Base-by-base conservation (phyloP, 2,329 filamentous ascomycete genomes). In the Colletotrichum sp. region DNA sequence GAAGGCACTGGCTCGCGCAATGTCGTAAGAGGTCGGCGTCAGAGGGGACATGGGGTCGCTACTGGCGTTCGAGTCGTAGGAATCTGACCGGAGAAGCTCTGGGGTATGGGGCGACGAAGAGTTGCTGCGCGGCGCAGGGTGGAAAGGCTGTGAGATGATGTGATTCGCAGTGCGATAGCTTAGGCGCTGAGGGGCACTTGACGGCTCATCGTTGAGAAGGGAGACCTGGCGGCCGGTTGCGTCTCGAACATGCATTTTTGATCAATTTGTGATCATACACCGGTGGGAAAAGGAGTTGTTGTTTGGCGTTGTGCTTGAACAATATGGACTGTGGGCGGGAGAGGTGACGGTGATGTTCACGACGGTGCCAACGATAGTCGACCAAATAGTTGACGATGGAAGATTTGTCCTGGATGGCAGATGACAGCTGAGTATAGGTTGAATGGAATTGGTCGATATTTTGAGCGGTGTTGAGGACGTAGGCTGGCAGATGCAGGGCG, bases 61-160 rank as follows among this genome's bases (percentile, higher is more conserved):
- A 75, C 89, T 91, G 78, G 86, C 86, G 77, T 90, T 89, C 13
- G 91, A 93, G 80, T 93, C 91, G 82, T 91, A 92, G 1, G 91
- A 93, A 78, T 92, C 86, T 68, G 91, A 91, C 58, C 91, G 89
- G 66, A 90, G 83, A n/a, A 93, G 87, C 79, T 90, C 89, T 34
- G 91, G 91, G 1, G 89, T 90, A 78, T 87, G 86, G 65, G 88
- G 86, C 24, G 88, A 88, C 6, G 87, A 87, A 5, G 88, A 88
- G 77, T 84, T 86, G 55, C 82, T 81, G 68, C 86, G 82, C 18
- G 84, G 79, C 30, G 83, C 80, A 21, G 80, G 79, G 74, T 84
- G 80, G 79, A 85, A 86, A 18, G 83, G 80, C 61, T 81, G 82
- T 32, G 80, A 78, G 63, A 82, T 75, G 61, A 80, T 77, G 70